phyloP scores from a whole-genome alignment of 1,139 yeast genomes.

The Kodamaea alishanica region DNA sequence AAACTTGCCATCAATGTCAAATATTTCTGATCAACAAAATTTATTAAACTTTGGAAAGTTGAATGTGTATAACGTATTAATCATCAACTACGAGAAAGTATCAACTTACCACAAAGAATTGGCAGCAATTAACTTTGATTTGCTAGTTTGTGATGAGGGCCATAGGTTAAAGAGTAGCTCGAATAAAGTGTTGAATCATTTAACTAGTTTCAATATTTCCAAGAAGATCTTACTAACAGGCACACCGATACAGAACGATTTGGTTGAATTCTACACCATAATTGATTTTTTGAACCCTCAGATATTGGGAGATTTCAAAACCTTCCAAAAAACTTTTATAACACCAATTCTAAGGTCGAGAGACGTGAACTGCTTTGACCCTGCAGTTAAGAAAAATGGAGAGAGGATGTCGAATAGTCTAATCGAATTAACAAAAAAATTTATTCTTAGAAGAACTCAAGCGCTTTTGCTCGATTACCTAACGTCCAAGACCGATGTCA shows the following conservation, averaged over 20 bases:
- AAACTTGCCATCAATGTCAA: slow-evolving; percentile 23
- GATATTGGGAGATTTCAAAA: slow-evolving; percentile 57
- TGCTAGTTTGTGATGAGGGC: slow-evolving; percentile 92
- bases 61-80: slow-evolving; percentile 74
- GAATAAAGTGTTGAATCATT: slow-evolving; percentile 65
- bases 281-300: slow-evolving; percentile 85
- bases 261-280: slow-evolving; percentile 76
- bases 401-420: slow-evolving; percentile 59
- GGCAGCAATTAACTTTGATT: slow-evolving; percentile 51
- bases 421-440: slow-evolving; percentile 57
- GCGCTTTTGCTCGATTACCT: slow-evolving; percentile 59
- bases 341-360: slow-evolving; percentile 72
- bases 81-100: slow-evolving; percentile 85
- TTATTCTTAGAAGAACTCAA: slow-evolving; percentile 72
- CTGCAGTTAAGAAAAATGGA: slow-evolving; percentile 51
- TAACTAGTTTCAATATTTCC: slow-evolving; percentile 53
- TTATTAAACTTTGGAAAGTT: slow-evolving; percentile 61
- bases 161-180: slow-evolving; percentile 72
- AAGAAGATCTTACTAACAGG: slow-evolving; percentile 74
- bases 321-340: slow-evolving; percentile 65
- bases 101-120: slow-evolving; percentile 56
- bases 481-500: slow-evolving; percentile 75
- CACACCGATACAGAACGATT: slow-evolving; percentile 92
- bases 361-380: slow-evolving; percentile 63
- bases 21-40: slow-evolving; percentile 55